These are phyloP conservation scores for Diaporthe sp. DNA, from an alignment of 2,329 filamentous ascomycete species.

Conservation along the genomic window DNA sequence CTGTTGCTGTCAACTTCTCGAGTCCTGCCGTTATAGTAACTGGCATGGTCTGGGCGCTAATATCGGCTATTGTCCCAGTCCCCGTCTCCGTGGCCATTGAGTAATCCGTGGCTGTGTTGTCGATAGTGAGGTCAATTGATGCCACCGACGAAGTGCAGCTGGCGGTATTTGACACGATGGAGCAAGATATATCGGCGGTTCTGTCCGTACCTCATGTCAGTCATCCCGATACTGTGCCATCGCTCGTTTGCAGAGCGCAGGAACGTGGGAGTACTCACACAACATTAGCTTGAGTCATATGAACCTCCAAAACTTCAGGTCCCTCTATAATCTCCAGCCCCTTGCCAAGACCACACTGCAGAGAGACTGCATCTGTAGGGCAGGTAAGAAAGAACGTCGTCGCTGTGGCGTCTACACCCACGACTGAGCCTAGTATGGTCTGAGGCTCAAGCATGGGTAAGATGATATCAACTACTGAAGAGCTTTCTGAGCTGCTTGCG, in stretches of 20 bases:
- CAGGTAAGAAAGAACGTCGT: slow-evolving; percentile 45
- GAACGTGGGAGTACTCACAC: slow-evolving; percentile 36
- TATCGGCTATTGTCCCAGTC: slow-evolving; percentile 41
- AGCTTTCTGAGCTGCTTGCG: slow-evolving; percentile 23
- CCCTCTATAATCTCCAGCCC: slow-evolving; percentile 44
- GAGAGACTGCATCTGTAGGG: slow-evolving; percentile 40
- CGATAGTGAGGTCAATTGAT: slow-evolving; percentile 30
- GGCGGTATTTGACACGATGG: slow-evolving; percentile 39
- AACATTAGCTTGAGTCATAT: slow-evolving; percentile 24
- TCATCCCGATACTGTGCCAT: no score
- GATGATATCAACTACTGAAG: slow-evolving; percentile 42
- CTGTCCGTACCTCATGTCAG: slow-evolving; percentile 28
- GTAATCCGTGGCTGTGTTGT: slow-evolving; percentile 16
- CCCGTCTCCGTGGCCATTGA: slow-evolving; percentile 33
- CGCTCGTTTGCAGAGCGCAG: neutral
- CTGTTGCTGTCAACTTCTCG: slow-evolving; percentile 51
- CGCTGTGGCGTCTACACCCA: slow-evolving; percentile 45
- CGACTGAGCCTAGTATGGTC: slow-evolving; percentile 45
- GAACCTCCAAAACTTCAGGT: slow-evolving; percentile 42
- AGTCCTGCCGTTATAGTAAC: slow-evolving; percentile 56
- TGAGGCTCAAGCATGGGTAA: slow-evolving; percentile 42
- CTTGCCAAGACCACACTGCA: slow-evolving; percentile 43
- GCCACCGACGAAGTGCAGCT: slow-evolving; percentile 35
- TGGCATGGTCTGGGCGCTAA: slow-evolving; percentile 46
- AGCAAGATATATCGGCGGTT: slow-evolving; percentile 40